Evolutionary conservation across 176 grass and related monocot genomes (phyloP), one percentile per base, ranked within the genome.

Genomic region (Lolium perenne): DNA sequence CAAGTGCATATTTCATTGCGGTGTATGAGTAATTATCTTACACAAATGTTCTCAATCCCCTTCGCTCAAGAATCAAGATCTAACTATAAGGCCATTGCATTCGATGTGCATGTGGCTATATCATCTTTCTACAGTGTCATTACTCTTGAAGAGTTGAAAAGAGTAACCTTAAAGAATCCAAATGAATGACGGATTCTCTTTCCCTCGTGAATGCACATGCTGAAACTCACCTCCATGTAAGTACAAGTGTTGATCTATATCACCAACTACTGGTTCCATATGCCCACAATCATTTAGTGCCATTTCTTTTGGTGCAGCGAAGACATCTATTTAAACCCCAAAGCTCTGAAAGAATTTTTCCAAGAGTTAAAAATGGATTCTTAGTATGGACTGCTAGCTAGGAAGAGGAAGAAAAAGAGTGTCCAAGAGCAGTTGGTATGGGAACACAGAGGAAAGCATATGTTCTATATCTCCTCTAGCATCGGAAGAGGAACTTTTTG

Each of bases 381-480:
- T 84, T 62, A 4, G 20, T 29, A 80, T 14, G 20, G 14, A 47
- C 0, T 1, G 64, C 26, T 50, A 45, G 15, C 35, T 78, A 16
- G 22, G 74, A 56, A 78, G 48, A 5, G 41, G 22, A 85, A 77
- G 72, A 76, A 77, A 59, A 49, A 25, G 38, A 82, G 23, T 0
- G 1, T 58, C 47, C 20, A 79, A 41, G 64, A 48, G n/a, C 3
- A 11, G 18, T 21, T 21, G 76, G 74, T 68, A 38, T 60, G 41
- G 74, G 76, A 60, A 80, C 35, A 72, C 18, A 3, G 74, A 73
- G 76, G 54, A 84, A 71, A 70, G 18, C n/a, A 18, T 32, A 71
- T 26, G 16, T 40, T 80, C 9, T 63, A 38, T 22, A 15, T 82
- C 64, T 56, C 18, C n/a, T 82, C 50, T 70, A 23, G 0, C 20